phyloP scores from a whole-genome alignment of 2,329 filamentous ascomycete genomes.

The Calonectria montana region DNA sequence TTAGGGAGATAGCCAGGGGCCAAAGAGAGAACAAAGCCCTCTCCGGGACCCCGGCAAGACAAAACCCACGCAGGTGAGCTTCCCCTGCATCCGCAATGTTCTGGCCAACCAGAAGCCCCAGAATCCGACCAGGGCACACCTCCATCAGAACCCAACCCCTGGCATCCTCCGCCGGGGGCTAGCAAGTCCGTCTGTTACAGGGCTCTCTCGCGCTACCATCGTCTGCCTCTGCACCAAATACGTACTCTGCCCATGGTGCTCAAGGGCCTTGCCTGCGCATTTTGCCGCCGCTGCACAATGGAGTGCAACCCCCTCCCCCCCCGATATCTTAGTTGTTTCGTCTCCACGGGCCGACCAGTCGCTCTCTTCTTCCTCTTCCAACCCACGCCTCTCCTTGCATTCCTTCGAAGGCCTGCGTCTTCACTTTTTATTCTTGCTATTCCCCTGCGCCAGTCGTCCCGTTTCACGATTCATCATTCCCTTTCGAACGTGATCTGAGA shows the following conservation, averaged over 20 bases:
- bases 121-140: neutral
- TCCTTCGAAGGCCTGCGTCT: slow-evolving; percentile 37
- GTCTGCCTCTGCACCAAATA: neutral
- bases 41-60: slow-evolving; percentile 14
- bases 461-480: slow-evolving; percentile 33
- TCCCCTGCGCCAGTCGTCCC: slow-evolving; percentile 29
- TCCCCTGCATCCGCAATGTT: slow-evolving; percentile 14
- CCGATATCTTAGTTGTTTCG: slow-evolving; percentile 43
- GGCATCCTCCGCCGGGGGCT: slow-evolving; percentile 3
- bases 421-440: slow-evolving; percentile 39
- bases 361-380: slow-evolving; percentile 27
- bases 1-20: slow-evolving; percentile 37
- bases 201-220: slow-evolving; percentile 4
- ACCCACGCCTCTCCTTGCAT: slow-evolving; percentile 36
- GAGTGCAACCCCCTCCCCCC: slow-evolving; percentile 3
- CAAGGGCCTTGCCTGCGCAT: neutral
- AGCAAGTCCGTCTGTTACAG: neutral
- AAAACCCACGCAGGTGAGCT: neutral
- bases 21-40: slow-evolving; percentile 4
- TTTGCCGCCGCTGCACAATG: slow-evolving; percentile 8
- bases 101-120: slow-evolving; percentile 13
- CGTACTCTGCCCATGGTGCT: neutral
- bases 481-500: slow-evolving; percentile 33
- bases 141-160: slow-evolving; percentile 2
- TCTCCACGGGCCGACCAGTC: slow-evolving; percentile 33